These are phyloP conservation scores for Pseudohalonectria lignicola DNA, from an alignment of 2,329 filamentous ascomycete genomes.

Conservation along the genomic window DNA sequence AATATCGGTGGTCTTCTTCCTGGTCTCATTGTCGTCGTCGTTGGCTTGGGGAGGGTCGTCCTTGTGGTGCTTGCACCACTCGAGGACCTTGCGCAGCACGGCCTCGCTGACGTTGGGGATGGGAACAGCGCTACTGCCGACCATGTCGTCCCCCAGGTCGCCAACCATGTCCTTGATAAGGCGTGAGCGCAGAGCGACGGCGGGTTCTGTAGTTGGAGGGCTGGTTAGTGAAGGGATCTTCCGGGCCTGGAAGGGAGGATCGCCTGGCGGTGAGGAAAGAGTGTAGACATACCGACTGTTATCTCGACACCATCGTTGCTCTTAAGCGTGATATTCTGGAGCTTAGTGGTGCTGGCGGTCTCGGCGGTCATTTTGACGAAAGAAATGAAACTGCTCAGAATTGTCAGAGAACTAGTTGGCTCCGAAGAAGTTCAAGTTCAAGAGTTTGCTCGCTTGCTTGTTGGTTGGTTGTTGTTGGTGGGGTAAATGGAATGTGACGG, in stretches of 20 bases:
- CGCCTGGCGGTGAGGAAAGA: too few relatives aligned
- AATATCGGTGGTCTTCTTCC: constrained; percentile 98
- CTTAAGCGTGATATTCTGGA: constrained; percentile 33
- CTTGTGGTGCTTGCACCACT: constrained; percentile 96
- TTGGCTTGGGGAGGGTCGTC: constrained; percentile 70
- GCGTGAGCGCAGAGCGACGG: constrained; percentile 81
- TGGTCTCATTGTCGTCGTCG: constrained; percentile 85
- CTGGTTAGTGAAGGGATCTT: not conserved
- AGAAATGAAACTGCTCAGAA: too few relatives aligned
- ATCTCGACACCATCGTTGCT: constrained; percentile 40
- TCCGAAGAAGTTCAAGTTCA: too few relatives aligned
- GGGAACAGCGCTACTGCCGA: constrained; percentile 61
- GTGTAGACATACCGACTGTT: constrained; percentile 21
- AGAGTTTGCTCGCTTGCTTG: too few relatives aligned
- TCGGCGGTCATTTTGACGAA: constrained; percentile 16
- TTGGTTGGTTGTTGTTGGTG: too few relatives aligned
- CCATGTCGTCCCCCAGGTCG: constrained; percentile 62
- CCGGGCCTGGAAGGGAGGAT: constrained; percentile 5
- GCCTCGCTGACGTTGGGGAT: constrained; percentile 91
- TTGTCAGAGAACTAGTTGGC: too few relatives aligned
- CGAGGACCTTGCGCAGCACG: constrained; percentile 90
- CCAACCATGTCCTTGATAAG: constrained; percentile 98
- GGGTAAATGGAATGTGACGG: too few relatives aligned
- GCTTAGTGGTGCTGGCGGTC: constrained; percentile 6
- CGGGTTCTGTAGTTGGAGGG: constrained; percentile 46